These are phyloP conservation scores for Adiantum capillusveneris DNA, from an alignment of 75 land plant species.

Conservation along the genomic window DNA sequence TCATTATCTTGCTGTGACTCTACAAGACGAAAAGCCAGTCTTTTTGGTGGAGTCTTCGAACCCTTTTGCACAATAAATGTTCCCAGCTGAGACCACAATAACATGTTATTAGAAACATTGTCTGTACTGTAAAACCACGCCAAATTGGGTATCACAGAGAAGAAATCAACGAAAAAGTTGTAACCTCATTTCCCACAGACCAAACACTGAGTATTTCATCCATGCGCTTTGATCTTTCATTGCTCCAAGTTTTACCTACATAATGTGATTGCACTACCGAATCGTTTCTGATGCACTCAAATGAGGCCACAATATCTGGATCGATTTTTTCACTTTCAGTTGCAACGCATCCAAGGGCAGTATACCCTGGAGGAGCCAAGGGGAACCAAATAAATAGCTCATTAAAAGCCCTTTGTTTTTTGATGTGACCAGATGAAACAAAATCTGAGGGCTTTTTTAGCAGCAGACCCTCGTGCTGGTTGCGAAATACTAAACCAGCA, in stretches of 20 bases:
- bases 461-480: slow-evolving; percentile 43
- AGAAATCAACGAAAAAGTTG: too few relatives aligned
- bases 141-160: too few relatives aligned
- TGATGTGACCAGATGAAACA: slow-evolving; percentile 50
- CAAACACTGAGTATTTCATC: slow-evolving; percentile 67
- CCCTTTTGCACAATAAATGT: slow-evolving; percentile 71
- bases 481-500: slow-evolving; percentile 46
- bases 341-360: slow-evolving; percentile 85
- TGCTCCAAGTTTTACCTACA: neutral
- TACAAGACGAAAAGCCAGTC: slow-evolving; percentile 61
- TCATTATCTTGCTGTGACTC: slow-evolving; percentile 29
- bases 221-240: slow-evolving; percentile 16
- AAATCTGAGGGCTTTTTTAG: slow-evolving; percentile 58
- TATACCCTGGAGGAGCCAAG: slow-evolving; percentile 87
- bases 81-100: slow-evolving; percentile 26
- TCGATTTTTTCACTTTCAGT: slow-evolving; percentile 22
- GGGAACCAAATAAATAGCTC: slow-evolving; percentile 81
- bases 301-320: slow-evolving; percentile 38
- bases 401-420: slow-evolving; percentile 44
- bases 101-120: too few relatives aligned
- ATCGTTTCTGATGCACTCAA: slow-evolving; percentile 84
- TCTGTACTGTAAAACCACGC: too few relatives aligned
- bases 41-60: slow-evolving; percentile 57
- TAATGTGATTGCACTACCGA: slow-evolving; percentile 34
- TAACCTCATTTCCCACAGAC: slow-evolving; percentile 62